Conservation (phyloP, 2,329 filamentous ascomycete genomes). For the Fusarium bactridioides region DNA sequence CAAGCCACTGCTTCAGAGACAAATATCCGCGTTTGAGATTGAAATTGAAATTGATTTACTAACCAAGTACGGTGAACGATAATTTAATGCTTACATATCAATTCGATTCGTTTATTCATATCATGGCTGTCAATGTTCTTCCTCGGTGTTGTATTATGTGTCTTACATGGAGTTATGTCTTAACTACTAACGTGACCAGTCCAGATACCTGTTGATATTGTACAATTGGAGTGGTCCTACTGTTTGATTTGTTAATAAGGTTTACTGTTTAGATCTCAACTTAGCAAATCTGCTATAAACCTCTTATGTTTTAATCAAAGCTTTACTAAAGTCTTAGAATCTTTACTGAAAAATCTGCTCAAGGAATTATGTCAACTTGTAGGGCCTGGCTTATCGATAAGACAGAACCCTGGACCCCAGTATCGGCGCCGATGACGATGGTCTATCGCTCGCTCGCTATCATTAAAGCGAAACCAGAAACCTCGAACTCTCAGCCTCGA, state of each 20-base stretch:
- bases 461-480: not conserved
- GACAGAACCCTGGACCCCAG: constrained; percentile 23
- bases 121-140: not conserved
- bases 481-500: not conserved
- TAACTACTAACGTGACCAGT: not conserved
- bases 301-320: no score
- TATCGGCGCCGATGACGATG: constrained; percentile 39
- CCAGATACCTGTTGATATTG: not conserved
- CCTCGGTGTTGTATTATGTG: not conserved
- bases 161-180: not conserved
- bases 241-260: accelerated
- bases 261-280: not conserved
- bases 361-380: not conserved
- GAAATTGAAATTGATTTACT: not conserved
- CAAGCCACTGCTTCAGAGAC: not conserved
- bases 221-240: not conserved
- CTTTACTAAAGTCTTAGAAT: not conserved
- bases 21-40: not conserved
- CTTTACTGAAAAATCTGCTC: not conserved
- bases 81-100: accelerated
- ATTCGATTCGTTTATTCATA: not conserved
- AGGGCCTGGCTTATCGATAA: constrained; percentile 40
- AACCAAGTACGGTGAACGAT: not conserved
- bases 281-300: accelerated
- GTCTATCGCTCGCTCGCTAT: constrained; percentile 20